Conservation (phyloP, 257 asterid genomes). For the Coffea eugenioides region DNA sequence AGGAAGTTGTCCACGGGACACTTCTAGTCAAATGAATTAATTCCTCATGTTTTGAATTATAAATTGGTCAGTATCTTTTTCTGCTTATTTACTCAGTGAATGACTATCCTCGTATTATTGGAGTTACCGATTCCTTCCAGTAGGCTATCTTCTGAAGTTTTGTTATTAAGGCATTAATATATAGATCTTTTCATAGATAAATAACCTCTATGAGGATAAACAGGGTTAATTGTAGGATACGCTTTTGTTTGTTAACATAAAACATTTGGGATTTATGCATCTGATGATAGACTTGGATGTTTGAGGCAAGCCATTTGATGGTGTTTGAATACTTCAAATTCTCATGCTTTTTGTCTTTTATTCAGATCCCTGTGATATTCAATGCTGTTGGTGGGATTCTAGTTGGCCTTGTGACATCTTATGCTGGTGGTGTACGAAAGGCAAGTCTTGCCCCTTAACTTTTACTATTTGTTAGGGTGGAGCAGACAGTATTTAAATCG, state of each 20-base stretch:
- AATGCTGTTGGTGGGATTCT: constrained; percentile 97
- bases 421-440: constrained; percentile 98
- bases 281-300: background rate
- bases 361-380: constrained; percentile 80
- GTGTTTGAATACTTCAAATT: constrained; percentile 1
- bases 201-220: background rate
- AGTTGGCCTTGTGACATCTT: constrained; percentile 92
- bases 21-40: background rate
- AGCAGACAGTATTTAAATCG: too few relatives aligned
- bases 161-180: background rate
- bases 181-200: background rate
- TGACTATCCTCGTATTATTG: background rate
- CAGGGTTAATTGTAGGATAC: background rate
- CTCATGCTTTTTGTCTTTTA: constrained; percentile 16
- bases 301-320: constrained; percentile 2
- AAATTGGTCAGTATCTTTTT: background rate
- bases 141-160: background rate
- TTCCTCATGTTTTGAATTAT: background rate
- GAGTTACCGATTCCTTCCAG: background rate
- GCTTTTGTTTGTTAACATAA: background rate
- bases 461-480: background rate
- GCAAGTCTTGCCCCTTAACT: constrained; percentile 25
- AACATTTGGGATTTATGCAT: background rate
- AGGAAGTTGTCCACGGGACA: background rate
- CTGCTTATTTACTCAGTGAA: background rate